These are phyloP conservation scores for Acorus calamus DNA, from an alignment of 106 monocot species.

Conservation along the genomic window DNA sequence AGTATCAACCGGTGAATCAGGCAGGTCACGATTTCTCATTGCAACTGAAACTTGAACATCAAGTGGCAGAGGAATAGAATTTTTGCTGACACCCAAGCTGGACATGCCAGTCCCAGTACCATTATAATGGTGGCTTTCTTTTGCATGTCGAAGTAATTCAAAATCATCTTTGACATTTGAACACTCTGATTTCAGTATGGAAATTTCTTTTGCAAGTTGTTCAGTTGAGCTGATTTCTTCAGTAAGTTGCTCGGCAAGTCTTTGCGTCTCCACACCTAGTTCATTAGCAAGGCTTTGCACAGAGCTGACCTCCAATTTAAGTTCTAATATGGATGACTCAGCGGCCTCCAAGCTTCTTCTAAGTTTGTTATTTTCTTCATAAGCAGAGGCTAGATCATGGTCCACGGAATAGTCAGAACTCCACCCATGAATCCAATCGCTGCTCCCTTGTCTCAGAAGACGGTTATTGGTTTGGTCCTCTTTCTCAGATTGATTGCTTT, in stretches of 20 bases:
- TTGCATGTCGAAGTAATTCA: conserved; percentile 45
- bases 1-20: conserved; percentile 1
- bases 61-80: not conserved
- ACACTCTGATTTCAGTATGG: conserved; percentile 66
- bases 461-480: conserved; percentile 11
- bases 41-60: not conserved
- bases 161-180: conserved; percentile 55
- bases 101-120: conserved; percentile 7
- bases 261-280: conserved; percentile 61
- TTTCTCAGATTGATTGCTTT: conserved; percentile 29
- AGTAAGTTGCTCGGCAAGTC: conserved; percentile 41
- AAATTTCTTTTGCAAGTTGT: conserved; percentile 51
- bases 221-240: conserved; percentile 62
- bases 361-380: conserved; percentile 65
- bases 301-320: conserved; percentile 67
- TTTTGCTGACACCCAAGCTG: not conserved
- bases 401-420: conserved; percentile 51
- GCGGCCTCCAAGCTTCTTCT: conserved; percentile 44
- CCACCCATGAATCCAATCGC: conserved; percentile 64
- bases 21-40: conserved; percentile 1
- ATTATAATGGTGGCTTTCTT: conserved; percentile 18
- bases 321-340: conserved; percentile 62
- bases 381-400: conserved; percentile 45
- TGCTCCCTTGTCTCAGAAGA: conserved; percentile 41
- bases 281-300: conserved; percentile 49